Percentiles rank a stretch among this genome's conserved stretches.
Conservation (phyloP, 257 asterid species). For the Solanum etuberosum region DNA sequence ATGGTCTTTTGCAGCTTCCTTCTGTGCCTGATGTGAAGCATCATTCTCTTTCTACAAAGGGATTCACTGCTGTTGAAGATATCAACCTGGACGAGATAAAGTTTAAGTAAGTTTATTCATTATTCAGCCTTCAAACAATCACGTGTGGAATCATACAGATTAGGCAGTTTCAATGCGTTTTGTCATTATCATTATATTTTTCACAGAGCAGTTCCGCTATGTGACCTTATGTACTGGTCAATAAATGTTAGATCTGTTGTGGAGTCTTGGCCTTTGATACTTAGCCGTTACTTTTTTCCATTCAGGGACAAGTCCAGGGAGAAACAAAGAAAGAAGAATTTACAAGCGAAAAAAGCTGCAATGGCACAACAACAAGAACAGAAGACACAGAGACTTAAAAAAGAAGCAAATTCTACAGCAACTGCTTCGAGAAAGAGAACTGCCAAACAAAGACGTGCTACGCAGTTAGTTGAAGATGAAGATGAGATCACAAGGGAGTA, state of each 20-base stretch:
- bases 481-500: conserved; percentile 70
- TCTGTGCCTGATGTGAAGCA: conserved; percentile 78
- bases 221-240: not conserved
- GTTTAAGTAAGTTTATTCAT: conserved; percentile 24
- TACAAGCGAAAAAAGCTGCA: conserved; percentile 44
- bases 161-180: not conserved
- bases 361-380: conserved; percentile 24
- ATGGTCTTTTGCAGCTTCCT: conserved; percentile 86
- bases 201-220: not conserved
- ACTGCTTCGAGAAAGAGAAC: conserved; percentile 56
- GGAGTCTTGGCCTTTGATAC: not conserved
- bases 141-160: not conserved
- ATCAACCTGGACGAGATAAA: conserved; percentile 63
- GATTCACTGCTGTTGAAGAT: conserved; percentile 62
- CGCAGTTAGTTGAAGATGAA: conserved; percentile 71
- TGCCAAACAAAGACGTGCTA: conserved; percentile 80
- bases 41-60: conserved; percentile 68
- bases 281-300: not conserved
- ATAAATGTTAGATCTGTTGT: not conserved
- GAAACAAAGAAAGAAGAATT: conserved; percentile 80
- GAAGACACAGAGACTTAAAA: conserved; percentile 31
- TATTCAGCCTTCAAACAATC: not conserved
- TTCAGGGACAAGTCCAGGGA: conserved; percentile 82
- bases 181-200: not conserved
- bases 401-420: conserved; percentile 17